phyloP scores from a whole-genome alignment of 768 basidiomycete species.

The Clavulina sp. region DNA sequence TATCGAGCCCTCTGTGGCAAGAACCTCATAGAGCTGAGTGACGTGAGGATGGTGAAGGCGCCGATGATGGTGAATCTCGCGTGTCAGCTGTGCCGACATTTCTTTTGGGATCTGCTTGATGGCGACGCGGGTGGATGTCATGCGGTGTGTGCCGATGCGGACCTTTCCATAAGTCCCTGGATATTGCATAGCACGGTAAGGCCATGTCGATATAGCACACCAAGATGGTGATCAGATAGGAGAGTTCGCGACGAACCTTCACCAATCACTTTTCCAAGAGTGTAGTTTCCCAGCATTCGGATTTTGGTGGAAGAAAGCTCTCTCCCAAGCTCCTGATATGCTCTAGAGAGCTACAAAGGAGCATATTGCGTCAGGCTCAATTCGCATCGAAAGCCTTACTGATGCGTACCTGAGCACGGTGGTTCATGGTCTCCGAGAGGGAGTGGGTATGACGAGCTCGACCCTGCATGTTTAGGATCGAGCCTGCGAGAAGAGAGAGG shows the following conservation, averaged over 20 bases:
- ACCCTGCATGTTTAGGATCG: too few relatives aligned
- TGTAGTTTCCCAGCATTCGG: constrained; percentile 87
- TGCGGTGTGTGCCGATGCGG: constrained; percentile 80
- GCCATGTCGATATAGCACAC: too few relatives aligned
- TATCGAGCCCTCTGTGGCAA: constrained; percentile 87
- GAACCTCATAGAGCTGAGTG: constrained; percentile 92
- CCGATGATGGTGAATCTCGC: constrained; percentile 97
- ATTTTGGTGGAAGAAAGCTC: constrained; percentile 84
- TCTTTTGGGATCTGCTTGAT: constrained; percentile 97
- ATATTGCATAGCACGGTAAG: background rate
- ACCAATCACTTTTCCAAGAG: constrained; percentile 81
- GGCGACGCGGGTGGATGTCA: constrained; percentile 81
- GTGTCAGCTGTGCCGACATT: constrained; percentile 76
- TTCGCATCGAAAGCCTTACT: background rate
- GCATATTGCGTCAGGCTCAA: background rate
- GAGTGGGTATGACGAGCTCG: constrained; percentile 5
- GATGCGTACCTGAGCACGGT: constrained; percentile 11
- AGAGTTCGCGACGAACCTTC: too few relatives aligned
- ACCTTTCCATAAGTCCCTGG: constrained; percentile 92
- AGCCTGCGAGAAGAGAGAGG: background rate
- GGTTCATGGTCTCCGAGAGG: constrained; percentile 9
- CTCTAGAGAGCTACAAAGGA: constrained; percentile 61
- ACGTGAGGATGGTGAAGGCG: constrained; percentile 91
- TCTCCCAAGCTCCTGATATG: constrained; percentile 94
- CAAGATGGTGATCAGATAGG: background rate